phyloP scores from a whole-genome alignment of 2,329 filamentous ascomycete genomes.

The Ceratocystis cubensis region DNA sequence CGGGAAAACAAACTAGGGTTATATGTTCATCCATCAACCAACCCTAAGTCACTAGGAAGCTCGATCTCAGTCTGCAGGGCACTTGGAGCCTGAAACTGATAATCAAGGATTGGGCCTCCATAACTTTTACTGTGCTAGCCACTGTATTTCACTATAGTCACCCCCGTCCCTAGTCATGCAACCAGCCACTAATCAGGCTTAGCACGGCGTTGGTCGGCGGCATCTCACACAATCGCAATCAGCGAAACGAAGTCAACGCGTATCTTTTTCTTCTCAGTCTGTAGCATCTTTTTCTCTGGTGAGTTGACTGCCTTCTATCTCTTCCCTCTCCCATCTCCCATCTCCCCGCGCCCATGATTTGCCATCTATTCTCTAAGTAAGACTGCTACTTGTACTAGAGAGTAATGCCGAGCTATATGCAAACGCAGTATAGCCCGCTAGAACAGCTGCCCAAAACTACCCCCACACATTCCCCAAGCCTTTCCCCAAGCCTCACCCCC shows the following conservation, averaged over 20 bases:
- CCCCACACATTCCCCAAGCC: background rate
- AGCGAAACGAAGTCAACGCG: too few relatives aligned
- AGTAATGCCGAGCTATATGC: slow-evolving; percentile 1
- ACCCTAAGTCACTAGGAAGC: background rate
- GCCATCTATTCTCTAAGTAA: background rate
- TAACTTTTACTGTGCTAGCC: background rate
- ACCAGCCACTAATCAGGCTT: background rate
- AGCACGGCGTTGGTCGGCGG: too few relatives aligned
- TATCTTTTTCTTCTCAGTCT: too few relatives aligned
- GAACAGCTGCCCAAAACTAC: background rate
- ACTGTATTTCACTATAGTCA: background rate
- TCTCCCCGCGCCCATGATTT: too few relatives aligned
- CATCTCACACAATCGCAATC: too few relatives aligned
- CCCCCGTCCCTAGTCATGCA: too few relatives aligned
- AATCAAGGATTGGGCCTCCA: background rate
- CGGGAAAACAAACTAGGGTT: background rate
- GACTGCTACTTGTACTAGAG: background rate
- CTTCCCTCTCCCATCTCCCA: too few relatives aligned
- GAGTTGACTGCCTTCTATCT: too few relatives aligned
- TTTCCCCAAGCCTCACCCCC: background rate
- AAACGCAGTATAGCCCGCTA: background rate
- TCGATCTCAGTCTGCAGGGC: background rate
- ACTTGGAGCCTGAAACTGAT: background rate
- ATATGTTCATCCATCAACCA: background rate
- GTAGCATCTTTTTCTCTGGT: too few relatives aligned